Evolutionary conservation across 805 yeast genomes (phyloP), one percentile per base, ranked within the genome.

Genomic region (Monosporozyma yasuniensis): DNA sequence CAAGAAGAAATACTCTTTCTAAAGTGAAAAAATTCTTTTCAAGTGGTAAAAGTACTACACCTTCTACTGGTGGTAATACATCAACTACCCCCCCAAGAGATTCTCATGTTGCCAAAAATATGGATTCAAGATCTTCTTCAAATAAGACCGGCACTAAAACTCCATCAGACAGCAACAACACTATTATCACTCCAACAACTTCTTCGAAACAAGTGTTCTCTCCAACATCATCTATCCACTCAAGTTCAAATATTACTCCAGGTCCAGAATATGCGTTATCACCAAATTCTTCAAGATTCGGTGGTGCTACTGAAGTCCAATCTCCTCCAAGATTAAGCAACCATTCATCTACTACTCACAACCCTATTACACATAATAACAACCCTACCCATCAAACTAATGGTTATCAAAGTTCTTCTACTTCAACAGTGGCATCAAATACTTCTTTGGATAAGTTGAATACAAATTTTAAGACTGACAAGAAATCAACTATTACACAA

Each of bases 1-100:
- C 49, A 4, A 51, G 50, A 30, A 51, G 43, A 21, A 48, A 46
- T 32, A 51, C 51, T 4, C 35, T 49, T 14, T 51, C 51, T 19
- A 52, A 48, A 35, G 48, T 46, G 19, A 50, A 45, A 23, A 52
- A 52, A 21, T 39, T 52, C 44, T 51, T 51, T 46, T 43, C 38
- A 2, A 25, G 23, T n/a, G 25, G 16, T 9, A 35, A 18, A 19
- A 28, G 39, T 19, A 28, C 9, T 7, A 42, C 18, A 32, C 16
- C 16, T 22, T 8, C 28, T 18, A 22, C 27, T 2, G n/a, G n/a
- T n/a, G n/a, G n/a, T n/a, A 16, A 10, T 9, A 14, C 39, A 18
- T 32, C 35, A 12, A 32, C n/a, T 32, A 32, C 35, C 5, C 35
- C 35, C 5, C 35, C 35, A 32, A 32, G 14, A 5, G 39, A 22